Evolutionary conservation across 1,139 yeast genomes (phyloP), one percentile per base, ranked within the genome.

Genomic region (Yamadazyma aaseri): DNA sequence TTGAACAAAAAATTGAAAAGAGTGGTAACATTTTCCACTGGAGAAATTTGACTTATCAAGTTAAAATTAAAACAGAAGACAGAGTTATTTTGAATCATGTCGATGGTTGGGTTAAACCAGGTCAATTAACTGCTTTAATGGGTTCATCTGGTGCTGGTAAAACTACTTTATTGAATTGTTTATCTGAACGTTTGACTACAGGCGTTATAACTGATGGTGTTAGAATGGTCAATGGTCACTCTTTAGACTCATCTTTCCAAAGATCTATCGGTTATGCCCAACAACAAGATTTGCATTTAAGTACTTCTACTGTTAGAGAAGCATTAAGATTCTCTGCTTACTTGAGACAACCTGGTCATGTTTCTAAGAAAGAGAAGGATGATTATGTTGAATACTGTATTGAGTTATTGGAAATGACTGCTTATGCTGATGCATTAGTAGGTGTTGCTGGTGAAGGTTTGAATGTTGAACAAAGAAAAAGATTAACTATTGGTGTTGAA

Each of bases 41-140:
- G 75, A 59, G 60, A 38, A 54, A 70, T 39, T 61, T 73, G 20
- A 53, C 63, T 36, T 73, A 69, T 42, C 63, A 60, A 26, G 70
- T 73, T 32, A 61, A 60, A 5, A 57, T 58, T 38, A 63, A 63
- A 30, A 60, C 59, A 16, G 52, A 48, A 35, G 74, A 76, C 29
- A 63, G 81, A 55, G 64, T 65, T 45, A 56, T 77, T 31, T 58
- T 81, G 42, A 72, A 76, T 41, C 66, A 73, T 50, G 73, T 81
- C 32, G 78, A 76, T 43, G 87, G 86, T 26, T 81, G 65, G 63
- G 63, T 60, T 18, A 56, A 57, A 40, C 66, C 66, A 1, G 66
- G 66, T 28, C 60, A 64, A 41, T 63, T 65, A 35, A 51, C 66
- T 23, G 60, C 65, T 17, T 51, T 65, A 24, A 63, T 69, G 28